Percentiles rank a stretch among this genome's conserved stretches.
Conservation (phyloP, 164 flowering plant genomes). For the Magnolia sinica region DNA sequence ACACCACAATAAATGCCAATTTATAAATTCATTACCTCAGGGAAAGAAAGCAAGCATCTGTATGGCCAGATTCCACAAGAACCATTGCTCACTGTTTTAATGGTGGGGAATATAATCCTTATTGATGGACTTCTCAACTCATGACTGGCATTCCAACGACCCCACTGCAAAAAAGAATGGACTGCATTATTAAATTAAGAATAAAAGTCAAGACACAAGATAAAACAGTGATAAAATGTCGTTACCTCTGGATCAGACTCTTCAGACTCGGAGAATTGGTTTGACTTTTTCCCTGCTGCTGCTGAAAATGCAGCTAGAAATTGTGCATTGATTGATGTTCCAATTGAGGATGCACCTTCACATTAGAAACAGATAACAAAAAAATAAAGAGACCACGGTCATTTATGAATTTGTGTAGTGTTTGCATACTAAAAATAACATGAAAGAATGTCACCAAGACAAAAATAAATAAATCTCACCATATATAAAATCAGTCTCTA, state of each 20-base stretch:
- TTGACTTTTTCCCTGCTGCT: conserved; percentile 72
- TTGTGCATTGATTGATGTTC: conserved; percentile 61
- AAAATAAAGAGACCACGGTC: background rate
- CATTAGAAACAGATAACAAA: background rate
- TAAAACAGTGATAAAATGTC: background rate
- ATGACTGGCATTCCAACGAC: conserved; percentile 75
- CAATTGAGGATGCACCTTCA: conserved; percentile 82
- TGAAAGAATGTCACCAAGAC: background rate
- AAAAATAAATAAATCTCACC: conserved; percentile 47
- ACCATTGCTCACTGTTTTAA: conserved; percentile 66
- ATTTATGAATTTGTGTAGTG: background rate
- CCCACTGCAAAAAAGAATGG: conserved; percentile 62
- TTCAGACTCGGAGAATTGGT: conserved; percentile 54
- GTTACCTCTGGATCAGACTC: conserved; percentile 96
- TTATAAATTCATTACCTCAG: conserved; percentile 54
- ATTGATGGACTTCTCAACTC: conserved; percentile 71
- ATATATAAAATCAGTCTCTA: conserved; percentile 71
- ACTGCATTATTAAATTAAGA: background rate
- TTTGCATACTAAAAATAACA: background rate
- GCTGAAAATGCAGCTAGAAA: conserved; percentile 89
- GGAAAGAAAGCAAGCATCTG: conserved; percentile 65
- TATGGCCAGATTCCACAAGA: conserved; percentile 62
- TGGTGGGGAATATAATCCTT: conserved; percentile 69
- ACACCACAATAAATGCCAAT: background rate
- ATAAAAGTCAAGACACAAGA: background rate